A percentile compares a stretch with the other conserved stretches of the same genome.
Conservation (phyloP, 768 basidiomycete genomes). For the Leccinellum albellum region DNA sequence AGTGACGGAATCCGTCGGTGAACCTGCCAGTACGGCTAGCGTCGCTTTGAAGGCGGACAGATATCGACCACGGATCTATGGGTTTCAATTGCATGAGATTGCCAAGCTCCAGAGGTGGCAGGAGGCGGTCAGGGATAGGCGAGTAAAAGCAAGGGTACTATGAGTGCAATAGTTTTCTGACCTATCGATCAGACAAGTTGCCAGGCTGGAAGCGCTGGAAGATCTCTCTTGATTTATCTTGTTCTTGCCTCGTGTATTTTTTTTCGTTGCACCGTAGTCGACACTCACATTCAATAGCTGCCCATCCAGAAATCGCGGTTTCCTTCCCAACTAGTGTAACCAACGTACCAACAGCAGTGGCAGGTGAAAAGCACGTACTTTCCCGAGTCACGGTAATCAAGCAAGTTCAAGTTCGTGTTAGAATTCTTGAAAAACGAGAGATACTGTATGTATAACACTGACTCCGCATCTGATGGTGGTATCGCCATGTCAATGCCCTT, state of each 20-base stretch:
- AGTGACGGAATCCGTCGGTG: constrained; percentile 53
- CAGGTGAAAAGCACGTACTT: not conserved
- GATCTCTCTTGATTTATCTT: constrained; percentile 24
- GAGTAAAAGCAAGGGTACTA: constrained; percentile 3
- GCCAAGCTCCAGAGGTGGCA: constrained; percentile 96
- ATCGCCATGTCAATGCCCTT: not conserved
- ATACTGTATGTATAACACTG: not conserved
- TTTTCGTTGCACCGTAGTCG: constrained; percentile 9
- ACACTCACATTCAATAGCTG: not conserved
- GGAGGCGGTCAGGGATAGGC: constrained; percentile 87
- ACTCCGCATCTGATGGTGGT: not conserved
- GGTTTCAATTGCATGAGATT: constrained; percentile 92
- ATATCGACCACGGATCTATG: constrained; percentile 92
- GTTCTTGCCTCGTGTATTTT: not conserved
- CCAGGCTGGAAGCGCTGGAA: constrained; percentile 47
- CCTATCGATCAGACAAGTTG: constrained; percentile 39
- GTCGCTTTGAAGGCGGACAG: constrained; percentile 88
- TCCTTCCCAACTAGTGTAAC: not conserved
- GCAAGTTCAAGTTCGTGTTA: not conserved
- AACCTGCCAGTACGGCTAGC: constrained; percentile 70
- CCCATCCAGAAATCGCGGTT: not conserved
- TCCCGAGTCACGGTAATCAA: not conserved
- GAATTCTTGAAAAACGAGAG: not conserved
- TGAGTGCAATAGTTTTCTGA: constrained; percentile 1
- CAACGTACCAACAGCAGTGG: not conserved